Conservation (phyloP, 371 early-diverging fungal genomes). For the Rhizopus stolonifer region DNA sequence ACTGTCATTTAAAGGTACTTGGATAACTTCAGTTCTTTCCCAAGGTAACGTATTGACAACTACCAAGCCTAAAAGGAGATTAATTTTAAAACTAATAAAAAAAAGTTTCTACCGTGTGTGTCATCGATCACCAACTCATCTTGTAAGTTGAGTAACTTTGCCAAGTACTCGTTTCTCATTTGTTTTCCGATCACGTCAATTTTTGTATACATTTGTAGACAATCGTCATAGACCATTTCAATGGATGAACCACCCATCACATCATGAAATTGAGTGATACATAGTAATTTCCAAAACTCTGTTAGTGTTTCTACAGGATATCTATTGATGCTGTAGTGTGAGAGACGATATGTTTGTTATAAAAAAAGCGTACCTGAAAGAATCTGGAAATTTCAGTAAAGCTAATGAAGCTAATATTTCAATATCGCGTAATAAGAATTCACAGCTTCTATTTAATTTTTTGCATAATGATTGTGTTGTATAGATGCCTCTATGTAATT, state of each 20-base stretch:
- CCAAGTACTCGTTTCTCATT: slow-evolving; percentile 35
- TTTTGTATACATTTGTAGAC: slow-evolving; percentile 48
- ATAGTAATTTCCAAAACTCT: slow-evolving; percentile 74
- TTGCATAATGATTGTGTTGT: slow-evolving; percentile 86
- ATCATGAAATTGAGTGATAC: slow-evolving; percentile 85
- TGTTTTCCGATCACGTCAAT: slow-evolving; percentile 37
- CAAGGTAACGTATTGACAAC: slow-evolving; percentile 83
- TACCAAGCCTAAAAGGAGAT: slow-evolving; percentile 32
- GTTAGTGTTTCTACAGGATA: slow-evolving; percentile 77
- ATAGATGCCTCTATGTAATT: slow-evolving; percentile 93
- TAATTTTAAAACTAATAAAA: neutral
- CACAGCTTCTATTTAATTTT: slow-evolving; percentile 76
- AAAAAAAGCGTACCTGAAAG: slow-evolving; percentile 20
- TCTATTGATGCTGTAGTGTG: slow-evolving; percentile 18
- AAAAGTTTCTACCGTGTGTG: slow-evolving; percentile 8
- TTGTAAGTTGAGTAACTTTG: slow-evolving; percentile 18
- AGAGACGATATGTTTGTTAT: no score
- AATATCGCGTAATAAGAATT: slow-evolving; percentile 78
- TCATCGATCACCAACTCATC: slow-evolving; percentile 16
- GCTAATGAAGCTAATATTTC: slow-evolving; percentile 67
- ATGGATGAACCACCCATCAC: slow-evolving; percentile 90
- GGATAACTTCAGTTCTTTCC: slow-evolving; percentile 72
- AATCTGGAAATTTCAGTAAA: slow-evolving; percentile 23
- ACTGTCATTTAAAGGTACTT: slow-evolving; percentile 56
- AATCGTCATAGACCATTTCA: slow-evolving; percentile 84